phyloP scores from a whole-genome alignment of 176 grass and related monocot species.

The Elymus sibiricus region DNA sequence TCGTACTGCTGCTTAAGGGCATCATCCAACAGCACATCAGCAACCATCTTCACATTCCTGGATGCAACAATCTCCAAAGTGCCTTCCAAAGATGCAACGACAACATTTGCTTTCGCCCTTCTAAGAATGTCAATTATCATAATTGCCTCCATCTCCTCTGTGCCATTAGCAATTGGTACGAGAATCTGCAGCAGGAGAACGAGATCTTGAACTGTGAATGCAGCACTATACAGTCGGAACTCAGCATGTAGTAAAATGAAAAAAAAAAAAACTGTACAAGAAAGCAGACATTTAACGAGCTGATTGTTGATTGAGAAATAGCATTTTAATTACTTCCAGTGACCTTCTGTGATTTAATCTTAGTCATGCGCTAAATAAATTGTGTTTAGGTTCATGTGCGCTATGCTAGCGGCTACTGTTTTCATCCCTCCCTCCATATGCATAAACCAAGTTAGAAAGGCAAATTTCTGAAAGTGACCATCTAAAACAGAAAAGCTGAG shows the following conservation, averaged over 20 bases:
- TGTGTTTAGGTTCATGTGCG: not conserved
- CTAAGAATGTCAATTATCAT: slow-evolving; percentile 76
- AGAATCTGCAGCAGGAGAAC: slow-evolving; percentile 44
- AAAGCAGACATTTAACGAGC: not conserved
- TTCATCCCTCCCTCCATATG: not conserved
- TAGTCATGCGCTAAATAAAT: not conserved
- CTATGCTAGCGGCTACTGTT: not conserved
- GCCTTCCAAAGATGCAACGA: slow-evolving; percentile 55
- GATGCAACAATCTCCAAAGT: slow-evolving; percentile 68
- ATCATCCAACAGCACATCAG: slow-evolving; percentile 66
- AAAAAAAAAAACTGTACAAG: not conserved
- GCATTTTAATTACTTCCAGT: not conserved
- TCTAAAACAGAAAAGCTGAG: not conserved
- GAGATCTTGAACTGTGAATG: not conserved
- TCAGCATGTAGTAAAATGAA: not conserved
- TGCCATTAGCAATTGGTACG: slow-evolving; percentile 74
- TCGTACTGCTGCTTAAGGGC: slow-evolving; percentile 60
- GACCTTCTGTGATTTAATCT: not conserved
- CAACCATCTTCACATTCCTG: slow-evolving; percentile 72
- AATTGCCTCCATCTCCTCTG: slow-evolving; percentile 76
- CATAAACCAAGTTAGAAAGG: not conserved
- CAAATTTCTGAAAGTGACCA: not conserved
- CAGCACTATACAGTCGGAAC: not conserved
- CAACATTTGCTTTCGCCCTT: slow-evolving; percentile 68
- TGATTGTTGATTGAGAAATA: not conserved